Conservation (phyloP, 2,329 filamentous ascomycete genomes). For the Didymella keratinophila region DNA sequence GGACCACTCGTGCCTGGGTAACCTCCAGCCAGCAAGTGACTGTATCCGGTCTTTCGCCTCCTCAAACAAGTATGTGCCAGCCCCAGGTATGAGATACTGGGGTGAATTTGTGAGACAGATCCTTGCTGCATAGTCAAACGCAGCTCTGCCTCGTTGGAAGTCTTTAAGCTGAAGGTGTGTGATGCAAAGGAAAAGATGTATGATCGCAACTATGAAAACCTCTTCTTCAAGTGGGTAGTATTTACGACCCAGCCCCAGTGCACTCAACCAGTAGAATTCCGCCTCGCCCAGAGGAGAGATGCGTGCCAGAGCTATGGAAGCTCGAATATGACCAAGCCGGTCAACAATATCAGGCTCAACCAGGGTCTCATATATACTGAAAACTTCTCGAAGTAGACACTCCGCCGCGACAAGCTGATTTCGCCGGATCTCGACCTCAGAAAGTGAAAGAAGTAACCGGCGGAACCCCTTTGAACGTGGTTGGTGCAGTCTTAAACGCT, state of each 20-base stretch:
- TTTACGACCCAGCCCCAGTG: background rate
- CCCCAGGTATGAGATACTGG: background rate
- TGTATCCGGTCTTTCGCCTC: background rate
- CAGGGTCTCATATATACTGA: background rate
- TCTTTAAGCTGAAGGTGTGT: background rate
- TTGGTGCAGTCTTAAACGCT: background rate
- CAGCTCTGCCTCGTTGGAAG: background rate
- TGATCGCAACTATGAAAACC: background rate
- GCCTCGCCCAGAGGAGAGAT: background rate
- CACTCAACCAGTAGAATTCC: background rate
- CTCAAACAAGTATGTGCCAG: background rate
- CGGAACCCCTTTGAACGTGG: background rate
- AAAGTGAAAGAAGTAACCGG: background rate
- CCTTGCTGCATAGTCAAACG: background rate
- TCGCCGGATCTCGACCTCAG: background rate
- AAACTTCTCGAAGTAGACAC: background rate
- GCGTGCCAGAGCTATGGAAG: background rate
- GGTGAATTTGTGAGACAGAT: background rate
- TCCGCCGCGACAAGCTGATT: background rate
- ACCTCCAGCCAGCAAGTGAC: background rate
- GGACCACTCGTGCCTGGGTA: background rate
- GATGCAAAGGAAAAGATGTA: background rate
- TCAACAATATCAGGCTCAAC: background rate
- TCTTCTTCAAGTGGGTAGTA: background rate
- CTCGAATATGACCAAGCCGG: background rate